Conservation (phyloP, 805 yeast genomes). For the Candida ipomoeae region DNA sequence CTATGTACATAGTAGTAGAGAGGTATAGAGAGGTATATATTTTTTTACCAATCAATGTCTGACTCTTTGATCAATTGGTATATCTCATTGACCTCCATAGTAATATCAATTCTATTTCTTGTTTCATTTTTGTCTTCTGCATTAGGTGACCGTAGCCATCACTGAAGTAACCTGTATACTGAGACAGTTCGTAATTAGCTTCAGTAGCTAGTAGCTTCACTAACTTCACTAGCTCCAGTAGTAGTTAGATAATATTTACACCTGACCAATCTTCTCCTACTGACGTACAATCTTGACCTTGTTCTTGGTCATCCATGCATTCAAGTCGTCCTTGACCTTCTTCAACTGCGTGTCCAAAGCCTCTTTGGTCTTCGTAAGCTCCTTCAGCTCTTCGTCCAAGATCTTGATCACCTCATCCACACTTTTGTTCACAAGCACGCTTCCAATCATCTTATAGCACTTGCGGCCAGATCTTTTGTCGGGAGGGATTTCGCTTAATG, state of each 20-base stretch:
- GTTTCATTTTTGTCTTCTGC: background rate
- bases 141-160: background rate
- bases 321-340: slow-evolving; percentile 29
- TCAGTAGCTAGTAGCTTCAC: too few relatives aligned
- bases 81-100: too few relatives aligned
- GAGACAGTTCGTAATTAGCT: too few relatives aligned
- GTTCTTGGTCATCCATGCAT: slow-evolving; percentile 38
- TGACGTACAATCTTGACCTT: slow-evolving; percentile 40
- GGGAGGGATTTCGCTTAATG: slow-evolving; percentile 33
- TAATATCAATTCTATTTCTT: background rate
- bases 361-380: slow-evolving; percentile 18
- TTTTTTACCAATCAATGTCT: too few relatives aligned
- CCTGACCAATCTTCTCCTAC: background rate
- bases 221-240: too few relatives aligned
- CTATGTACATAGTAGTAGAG: too few relatives aligned
- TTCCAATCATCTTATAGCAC: slow-evolving; percentile 92
- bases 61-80: too few relatives aligned
- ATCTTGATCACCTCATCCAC: slow-evolving; percentile 73
- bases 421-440: slow-evolving; percentile 78
- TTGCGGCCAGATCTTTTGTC: slow-evolving; percentile 49
- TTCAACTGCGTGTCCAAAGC: slow-evolving; percentile 25
- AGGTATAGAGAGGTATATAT: too few relatives aligned
- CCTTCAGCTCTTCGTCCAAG: slow-evolving; percentile 46
- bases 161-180: background rate
- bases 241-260: too few relatives aligned